These are phyloP conservation scores for Penicillium corylophilum DNA, from an alignment of 2,329 filamentous ascomycete genomes.

Conservation along the genomic window DNA sequence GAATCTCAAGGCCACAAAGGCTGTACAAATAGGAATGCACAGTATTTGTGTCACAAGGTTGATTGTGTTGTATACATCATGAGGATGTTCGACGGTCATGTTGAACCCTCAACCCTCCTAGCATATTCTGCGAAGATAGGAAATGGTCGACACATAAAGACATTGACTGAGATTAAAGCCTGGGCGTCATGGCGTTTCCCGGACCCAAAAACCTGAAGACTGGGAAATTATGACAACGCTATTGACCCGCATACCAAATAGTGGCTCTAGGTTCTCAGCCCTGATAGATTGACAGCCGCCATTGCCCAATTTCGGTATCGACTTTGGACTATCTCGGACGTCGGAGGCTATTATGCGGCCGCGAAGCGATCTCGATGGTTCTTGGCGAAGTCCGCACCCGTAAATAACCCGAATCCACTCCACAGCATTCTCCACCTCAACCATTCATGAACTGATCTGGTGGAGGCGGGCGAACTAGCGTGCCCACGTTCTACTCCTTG, in stretches of 20 bases:
- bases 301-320: neutral
- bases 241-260: neutral
- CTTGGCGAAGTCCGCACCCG: neutral
- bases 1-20: conserved; percentile 34
- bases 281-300: neutral
- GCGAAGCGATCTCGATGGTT: conserved; percentile 2
- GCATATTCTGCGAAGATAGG: neutral
- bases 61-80: conserved; percentile 31
- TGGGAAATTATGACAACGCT: neutral
- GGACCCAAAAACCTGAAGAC: neutral
- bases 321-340: conserved; percentile 3
- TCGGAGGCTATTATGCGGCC: conserved; percentile 6
- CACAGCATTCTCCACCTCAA: conserved; percentile 1
- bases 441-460: neutral
- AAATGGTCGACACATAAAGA: neutral
- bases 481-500: conserved; percentile 5
- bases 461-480: conserved; percentile 5
- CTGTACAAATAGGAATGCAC: conserved; percentile 35
- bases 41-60: conserved; percentile 38
- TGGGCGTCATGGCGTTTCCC: neutral
- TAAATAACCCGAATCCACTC: neutral
- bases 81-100: conserved; percentile 24
- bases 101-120: conserved; percentile 1
- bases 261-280: neutral
- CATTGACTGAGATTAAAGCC: neutral